A percentile compares a stretch with the other conserved stretches of the same genome.
Evolutionary conservation across 2,329 filamentous ascomycete genomes (phyloP).

Genomic region (Scopulariopsis brevicaulis): DNA sequence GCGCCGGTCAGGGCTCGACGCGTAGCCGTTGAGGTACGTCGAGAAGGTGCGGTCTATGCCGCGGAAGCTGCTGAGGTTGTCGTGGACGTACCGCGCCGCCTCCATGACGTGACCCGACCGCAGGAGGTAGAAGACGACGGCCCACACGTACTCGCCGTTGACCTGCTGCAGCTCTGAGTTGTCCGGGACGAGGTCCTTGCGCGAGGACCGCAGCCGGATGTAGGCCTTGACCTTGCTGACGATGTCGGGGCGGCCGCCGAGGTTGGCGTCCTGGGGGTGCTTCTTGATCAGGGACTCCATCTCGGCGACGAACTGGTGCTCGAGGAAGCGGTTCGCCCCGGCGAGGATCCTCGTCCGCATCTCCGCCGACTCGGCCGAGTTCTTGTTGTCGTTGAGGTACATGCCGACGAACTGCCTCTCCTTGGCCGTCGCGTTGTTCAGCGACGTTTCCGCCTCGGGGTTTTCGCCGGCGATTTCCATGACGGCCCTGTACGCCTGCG

Average conservation of each 20-base stretch:
- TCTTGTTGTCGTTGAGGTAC: conserved; percentile 66
- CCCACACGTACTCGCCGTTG: conserved; percentile 81
- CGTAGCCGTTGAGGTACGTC: conserved; percentile 77
- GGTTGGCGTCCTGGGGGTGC: conserved; percentile 77
- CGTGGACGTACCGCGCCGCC: conserved; percentile 75
- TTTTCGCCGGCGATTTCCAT: conserved; percentile 69
- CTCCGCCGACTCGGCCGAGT: conserved; percentile 49
- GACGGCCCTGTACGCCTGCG: conserved; percentile 74
- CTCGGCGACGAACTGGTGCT: conserved; percentile 68
- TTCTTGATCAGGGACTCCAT: conserved; percentile 69
- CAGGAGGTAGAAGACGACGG: conserved; percentile 83
- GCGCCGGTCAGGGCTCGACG: conserved; percentile 62
- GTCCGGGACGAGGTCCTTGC: conserved; percentile 77
- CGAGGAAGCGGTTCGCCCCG: conserved; percentile 70
- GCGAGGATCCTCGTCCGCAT: conserved; percentile 71
- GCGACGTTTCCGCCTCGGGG: conserved; percentile 42
- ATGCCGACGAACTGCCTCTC: conserved; percentile 66
- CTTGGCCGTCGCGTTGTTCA: conserved; percentile 53
- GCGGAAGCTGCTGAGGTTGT: conserved; percentile 69
- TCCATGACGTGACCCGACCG: conserved; percentile 76
- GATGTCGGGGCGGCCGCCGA: conserved; percentile 79
- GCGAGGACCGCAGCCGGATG: conserved; percentile 66
- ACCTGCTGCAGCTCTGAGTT: conserved; percentile 71
- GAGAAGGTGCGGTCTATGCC: conserved; percentile 86
- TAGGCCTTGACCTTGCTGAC: conserved; percentile 89